Conservation (phyloP, 306 rosid species). For the Spatholobus suberectus region DNA sequence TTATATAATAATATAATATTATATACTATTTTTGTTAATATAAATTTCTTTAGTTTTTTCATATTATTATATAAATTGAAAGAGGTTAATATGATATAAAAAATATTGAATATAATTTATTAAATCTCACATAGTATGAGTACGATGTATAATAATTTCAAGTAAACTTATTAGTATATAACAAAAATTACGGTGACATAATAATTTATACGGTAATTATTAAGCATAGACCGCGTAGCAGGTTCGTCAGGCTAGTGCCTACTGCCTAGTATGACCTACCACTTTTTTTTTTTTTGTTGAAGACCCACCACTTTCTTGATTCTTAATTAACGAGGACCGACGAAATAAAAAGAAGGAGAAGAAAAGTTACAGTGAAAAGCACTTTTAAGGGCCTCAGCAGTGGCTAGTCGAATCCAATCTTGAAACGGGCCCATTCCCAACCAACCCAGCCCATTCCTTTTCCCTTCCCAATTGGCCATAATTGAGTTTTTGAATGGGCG, state of each 20-base stretch:
- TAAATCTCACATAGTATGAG: no score
- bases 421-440: slow-evolving; percentile 22
- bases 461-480: slow-evolving; percentile 7
- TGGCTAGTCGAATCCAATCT: slow-evolving; percentile 11
- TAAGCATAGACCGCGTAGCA: neutral
- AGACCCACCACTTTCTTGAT: slow-evolving; percentile 28
- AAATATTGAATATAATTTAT: no score
- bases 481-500: slow-evolving; percentile 11
- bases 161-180: neutral
- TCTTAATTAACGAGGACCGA: slow-evolving; percentile 28
- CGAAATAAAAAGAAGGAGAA: slow-evolving; percentile 3
- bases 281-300: no score
- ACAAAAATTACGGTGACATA: neutral
- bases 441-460: slow-evolving; percentile 33
- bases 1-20: no score
- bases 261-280: slow-evolving; percentile 10
- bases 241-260: neutral
- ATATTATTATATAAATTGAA: neutral
- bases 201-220: slow-evolving; percentile 11
- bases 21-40: neutral
- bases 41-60: neutral
- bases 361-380: slow-evolving; percentile 25
- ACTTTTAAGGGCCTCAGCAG: slow-evolving; percentile 32
- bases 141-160: no score
- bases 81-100: neutral